Base-by-base conservation (phyloP, 495 filamentous ascomycete species). In the Podospora appendiculata region DNA sequence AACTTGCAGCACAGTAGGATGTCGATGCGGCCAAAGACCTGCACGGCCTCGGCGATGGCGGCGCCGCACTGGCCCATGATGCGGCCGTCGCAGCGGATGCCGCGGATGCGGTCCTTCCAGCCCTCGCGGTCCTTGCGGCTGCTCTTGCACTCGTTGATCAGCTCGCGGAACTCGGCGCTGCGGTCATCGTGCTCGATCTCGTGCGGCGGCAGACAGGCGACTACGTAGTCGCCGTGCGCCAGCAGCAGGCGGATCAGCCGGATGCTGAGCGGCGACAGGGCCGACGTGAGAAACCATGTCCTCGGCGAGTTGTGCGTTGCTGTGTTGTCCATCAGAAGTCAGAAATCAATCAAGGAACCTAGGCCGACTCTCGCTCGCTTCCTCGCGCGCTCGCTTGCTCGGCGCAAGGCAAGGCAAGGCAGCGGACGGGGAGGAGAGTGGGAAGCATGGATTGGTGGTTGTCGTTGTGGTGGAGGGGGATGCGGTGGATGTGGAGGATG, bases 211-310 rank as follows among this genome's bases (percentile, higher is more conserved):
- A 94, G 72, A 43, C 90, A 90, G 25, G 88, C 84, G 14, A 90
- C 82, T 17, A 90, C 86, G 62, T 80, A 87, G 65, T 96, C 93
- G 41, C 93, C 89, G 70, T 96, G 89, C 17, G 78, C 80, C 41
- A 96, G 83, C 46, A 89, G 73, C 59, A 88, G 81, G 43, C 86
- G 80, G 44, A 87, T 82, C 56, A 92, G 76, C 18, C 80, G 76
- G 45, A 84, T 71, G 38, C 78, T 83, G 59, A 95, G 79, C n/a
- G 91, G 89, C 47, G 87, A 87, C 56, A 88, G 76, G 16, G 86
- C 84, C 44, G 87, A 85, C 25, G 90, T 95, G 52, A 97, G 76
- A 62, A 96, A 85, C 91, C 93, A 97, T 65, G 89, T 86, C 53
- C 78, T 68, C 51, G 78, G 77, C 39, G 78, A 81, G 59, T 81